Evolutionary conservation across 2,329 filamentous ascomycete species (phyloP).

Genomic region (Colletotrichum sidae): DNA sequence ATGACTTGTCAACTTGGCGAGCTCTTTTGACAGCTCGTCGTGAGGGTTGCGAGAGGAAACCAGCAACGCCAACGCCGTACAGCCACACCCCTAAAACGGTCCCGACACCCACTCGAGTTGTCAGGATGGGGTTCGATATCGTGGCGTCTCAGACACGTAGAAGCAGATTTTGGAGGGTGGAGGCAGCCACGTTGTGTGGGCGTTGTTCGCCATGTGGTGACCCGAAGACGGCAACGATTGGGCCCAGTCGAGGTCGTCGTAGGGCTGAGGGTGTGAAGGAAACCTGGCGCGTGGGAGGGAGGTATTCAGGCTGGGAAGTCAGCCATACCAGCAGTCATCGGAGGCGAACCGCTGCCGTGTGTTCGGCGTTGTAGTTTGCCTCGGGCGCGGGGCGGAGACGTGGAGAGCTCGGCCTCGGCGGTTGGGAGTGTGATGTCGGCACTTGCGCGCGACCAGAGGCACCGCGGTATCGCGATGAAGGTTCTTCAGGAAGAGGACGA

Average conservation of each 20-base stretch:
- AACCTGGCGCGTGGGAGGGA: background rate
- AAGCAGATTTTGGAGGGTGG: constrained; percentile 5
- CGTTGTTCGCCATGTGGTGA: background rate
- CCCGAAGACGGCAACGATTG: background rate
- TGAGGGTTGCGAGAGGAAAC: constrained; percentile 5
- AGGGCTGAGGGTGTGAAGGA: background rate
- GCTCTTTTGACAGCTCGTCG: background rate
- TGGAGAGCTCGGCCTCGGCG: background rate
- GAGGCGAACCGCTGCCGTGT: too few species aligned
- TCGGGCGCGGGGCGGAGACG: background rate
- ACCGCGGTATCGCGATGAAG: too few species aligned
- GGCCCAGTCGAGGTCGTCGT: background rate
- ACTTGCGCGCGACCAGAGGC: too few species aligned
- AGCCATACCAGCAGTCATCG: background rate
- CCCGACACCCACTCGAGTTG: constrained; percentile 9
- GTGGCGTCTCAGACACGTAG: constrained; percentile 25
- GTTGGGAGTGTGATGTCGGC: background rate
- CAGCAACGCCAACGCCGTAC: background rate
- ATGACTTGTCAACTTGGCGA: background rate
- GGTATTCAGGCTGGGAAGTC: background rate
- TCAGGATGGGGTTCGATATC: constrained; percentile 18
- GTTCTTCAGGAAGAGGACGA: too few species aligned
- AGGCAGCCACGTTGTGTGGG: background rate
- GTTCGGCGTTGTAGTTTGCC: too few species aligned
- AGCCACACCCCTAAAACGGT: background rate